phyloP scores from a whole-genome alignment of 768 basidiomycete genomes.

The Phallus indusiatus region DNA sequence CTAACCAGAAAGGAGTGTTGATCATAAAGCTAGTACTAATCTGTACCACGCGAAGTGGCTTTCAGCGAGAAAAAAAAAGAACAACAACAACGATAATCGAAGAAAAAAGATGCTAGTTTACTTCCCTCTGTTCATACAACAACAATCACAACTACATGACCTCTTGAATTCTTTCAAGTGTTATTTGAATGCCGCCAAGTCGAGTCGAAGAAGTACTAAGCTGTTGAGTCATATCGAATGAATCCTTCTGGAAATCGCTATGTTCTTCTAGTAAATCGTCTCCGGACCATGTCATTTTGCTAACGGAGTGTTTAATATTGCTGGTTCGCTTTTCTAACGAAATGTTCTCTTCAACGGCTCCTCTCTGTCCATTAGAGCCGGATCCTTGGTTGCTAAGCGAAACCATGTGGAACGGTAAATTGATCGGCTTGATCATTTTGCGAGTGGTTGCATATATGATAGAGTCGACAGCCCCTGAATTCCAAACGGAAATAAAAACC shows the following conservation, averaged over 20 bases:
- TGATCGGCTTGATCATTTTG: constrained; percentile 1
- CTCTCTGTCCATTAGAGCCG: background rate
- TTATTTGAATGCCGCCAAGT: background rate
- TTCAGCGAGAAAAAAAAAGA: too few relatives aligned
- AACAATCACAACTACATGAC: background rate
- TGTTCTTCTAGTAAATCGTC: background rate
- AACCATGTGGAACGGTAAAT: constrained; percentile 1
- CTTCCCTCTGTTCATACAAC: background rate
- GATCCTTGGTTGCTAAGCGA: background rate
- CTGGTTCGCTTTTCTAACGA: background rate
- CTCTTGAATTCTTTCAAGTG: constrained; percentile 6
- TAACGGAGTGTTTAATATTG: background rate
- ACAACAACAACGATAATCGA: too few relatives aligned
- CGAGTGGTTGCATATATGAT: constrained; percentile 8
- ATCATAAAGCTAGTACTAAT: too few relatives aligned
- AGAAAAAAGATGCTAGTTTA: background rate
- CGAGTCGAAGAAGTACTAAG: background rate
- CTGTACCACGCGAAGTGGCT: too few relatives aligned
- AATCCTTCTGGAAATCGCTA: background rate
- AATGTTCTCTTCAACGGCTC: background rate
- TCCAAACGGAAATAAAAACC: too few relatives aligned
- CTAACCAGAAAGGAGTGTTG: too few relatives aligned
- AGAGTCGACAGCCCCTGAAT: constrained; percentile 5
- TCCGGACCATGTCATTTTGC: background rate
- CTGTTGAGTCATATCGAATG: background rate